Evolutionary conservation across 306 rosid species (phyloP).

Genomic region (Prosopis cineraria): DNA sequence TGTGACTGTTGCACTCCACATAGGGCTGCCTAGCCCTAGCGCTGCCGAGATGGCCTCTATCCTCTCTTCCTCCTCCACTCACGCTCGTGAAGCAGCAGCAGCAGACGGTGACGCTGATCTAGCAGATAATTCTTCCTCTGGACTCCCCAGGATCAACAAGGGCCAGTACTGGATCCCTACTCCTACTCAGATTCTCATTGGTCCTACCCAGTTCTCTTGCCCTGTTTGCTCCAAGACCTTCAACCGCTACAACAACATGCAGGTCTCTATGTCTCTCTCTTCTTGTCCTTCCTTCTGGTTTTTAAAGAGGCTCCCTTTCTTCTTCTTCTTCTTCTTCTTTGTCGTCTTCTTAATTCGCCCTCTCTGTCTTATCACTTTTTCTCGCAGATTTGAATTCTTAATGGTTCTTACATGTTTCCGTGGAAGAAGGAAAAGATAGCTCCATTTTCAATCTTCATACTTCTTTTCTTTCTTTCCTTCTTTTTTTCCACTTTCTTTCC

Average conservation of each 20-base stretch:
- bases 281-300: neutral
- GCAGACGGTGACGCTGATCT: constrained; percentile 37
- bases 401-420: constrained; percentile 25
- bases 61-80: constrained; percentile 47
- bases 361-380: constrained; percentile 38
- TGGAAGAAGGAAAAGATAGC: neutral
- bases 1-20: constrained; percentile 74
- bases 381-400: constrained; percentile 55
- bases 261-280: constrained; percentile 44
- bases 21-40: constrained; percentile 79
- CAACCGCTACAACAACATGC: constrained; percentile 99
- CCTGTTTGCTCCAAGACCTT: constrained; percentile 97
- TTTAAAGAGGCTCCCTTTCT: neutral
- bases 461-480: neutral
- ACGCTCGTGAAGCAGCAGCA: constrained; percentile 38
- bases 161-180: constrained; percentile 99
- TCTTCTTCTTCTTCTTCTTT: too few relatives aligned
- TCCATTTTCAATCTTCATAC: neutral
- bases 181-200: constrained; percentile 99
- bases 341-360: constrained; percentile 28
- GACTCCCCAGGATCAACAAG: constrained; percentile 65
- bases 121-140: constrained; percentile 25
- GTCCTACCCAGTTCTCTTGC: constrained; percentile 97
- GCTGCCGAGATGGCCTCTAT: constrained; percentile 68
- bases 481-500: neutral